Conservation (phyloP, 805 yeast genomes). For the Starmerella riodocensis region DNA sequence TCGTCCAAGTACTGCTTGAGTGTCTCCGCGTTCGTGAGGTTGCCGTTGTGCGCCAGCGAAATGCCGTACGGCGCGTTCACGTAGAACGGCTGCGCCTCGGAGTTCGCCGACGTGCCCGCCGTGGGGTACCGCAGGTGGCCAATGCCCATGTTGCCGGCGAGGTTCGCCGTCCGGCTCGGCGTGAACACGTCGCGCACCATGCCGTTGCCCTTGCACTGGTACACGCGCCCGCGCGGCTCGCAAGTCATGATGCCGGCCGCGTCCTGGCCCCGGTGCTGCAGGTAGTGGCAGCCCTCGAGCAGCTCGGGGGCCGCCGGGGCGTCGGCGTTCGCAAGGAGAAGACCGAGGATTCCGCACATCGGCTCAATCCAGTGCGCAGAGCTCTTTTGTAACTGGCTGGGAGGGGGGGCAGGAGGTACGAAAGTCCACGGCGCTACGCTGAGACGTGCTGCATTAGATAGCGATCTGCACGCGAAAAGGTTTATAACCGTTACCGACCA, state of each 20-base stretch:
- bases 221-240: constrained; percentile 82
- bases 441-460: too few relatives aligned
- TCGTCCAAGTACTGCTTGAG: constrained; percentile 74
- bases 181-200: constrained; percentile 98
- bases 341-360: constrained; percentile 94
- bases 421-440: too few relatives aligned
- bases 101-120: constrained; percentile 88
- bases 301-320: constrained; percentile 75
- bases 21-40: constrained; percentile 74
- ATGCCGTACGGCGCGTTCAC: constrained; percentile 96
- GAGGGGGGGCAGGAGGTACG: too few relatives aligned
- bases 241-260: constrained; percentile 99
- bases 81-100: constrained; percentile 97
- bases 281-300: constrained; percentile 79
- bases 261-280: constrained; percentile 97
- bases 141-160: constrained; percentile 89
- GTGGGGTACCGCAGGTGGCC: constrained; percentile 94
- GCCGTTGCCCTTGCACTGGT: constrained; percentile 97
- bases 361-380: neutral
- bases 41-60: constrained; percentile 83
- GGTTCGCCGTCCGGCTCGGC: constrained; percentile 56
- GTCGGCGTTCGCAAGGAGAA: constrained; percentile 63
- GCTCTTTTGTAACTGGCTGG: too few relatives aligned
- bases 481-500: too few relatives aligned
- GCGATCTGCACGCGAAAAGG: too few relatives aligned